These are phyloP conservation scores for Diaporthe capsici DNA, from an alignment of 2,329 filamentous ascomycete species.

Conservation along the genomic window DNA sequence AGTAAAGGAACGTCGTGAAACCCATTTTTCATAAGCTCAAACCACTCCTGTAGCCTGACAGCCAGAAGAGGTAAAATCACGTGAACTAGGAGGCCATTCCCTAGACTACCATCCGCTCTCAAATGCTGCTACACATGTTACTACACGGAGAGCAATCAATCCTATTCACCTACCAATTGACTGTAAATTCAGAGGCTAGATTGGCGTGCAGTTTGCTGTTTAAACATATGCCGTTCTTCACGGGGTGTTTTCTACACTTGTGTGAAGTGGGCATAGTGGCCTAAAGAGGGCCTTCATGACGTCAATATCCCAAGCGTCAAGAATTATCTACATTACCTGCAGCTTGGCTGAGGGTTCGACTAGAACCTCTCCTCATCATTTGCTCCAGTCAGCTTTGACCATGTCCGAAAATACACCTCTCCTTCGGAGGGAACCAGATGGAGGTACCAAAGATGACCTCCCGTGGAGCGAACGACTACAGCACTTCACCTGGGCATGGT, in stretches of 20 bases:
- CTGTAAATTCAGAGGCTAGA: not conserved
- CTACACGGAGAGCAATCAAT: not conserved
- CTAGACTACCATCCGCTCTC: too few relatives aligned
- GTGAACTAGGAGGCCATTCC: too few relatives aligned
- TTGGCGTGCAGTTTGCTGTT: not conserved
- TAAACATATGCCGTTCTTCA: not conserved
- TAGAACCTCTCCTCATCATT: not conserved
- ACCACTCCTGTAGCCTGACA: too few relatives aligned
- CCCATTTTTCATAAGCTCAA: too few relatives aligned
- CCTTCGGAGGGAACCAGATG: not conserved
- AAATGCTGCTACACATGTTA: too few relatives aligned
- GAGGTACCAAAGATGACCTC: not conserved
- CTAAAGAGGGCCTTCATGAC: not conserved
- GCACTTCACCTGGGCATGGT: slow-evolving; percentile 50
- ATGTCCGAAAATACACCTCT: slow-evolving; percentile 5
- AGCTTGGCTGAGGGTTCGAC: not conserved
- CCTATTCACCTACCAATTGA: not conserved
- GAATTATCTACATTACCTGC: too few relatives aligned
- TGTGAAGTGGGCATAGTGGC: slow-evolving; percentile 2
- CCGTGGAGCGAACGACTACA: slow-evolving; percentile 18
- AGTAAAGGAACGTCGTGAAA: too few relatives aligned
- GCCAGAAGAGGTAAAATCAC: too few relatives aligned
- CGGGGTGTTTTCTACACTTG: not conserved
- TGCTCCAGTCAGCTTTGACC: not conserved
- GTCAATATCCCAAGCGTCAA: slow-evolving; percentile 4